These are phyloP conservation scores for Auxenochlorella pyrenoidosa DNA, from an alignment of 139 green algal genomes.

Conservation along the genomic window DNA sequence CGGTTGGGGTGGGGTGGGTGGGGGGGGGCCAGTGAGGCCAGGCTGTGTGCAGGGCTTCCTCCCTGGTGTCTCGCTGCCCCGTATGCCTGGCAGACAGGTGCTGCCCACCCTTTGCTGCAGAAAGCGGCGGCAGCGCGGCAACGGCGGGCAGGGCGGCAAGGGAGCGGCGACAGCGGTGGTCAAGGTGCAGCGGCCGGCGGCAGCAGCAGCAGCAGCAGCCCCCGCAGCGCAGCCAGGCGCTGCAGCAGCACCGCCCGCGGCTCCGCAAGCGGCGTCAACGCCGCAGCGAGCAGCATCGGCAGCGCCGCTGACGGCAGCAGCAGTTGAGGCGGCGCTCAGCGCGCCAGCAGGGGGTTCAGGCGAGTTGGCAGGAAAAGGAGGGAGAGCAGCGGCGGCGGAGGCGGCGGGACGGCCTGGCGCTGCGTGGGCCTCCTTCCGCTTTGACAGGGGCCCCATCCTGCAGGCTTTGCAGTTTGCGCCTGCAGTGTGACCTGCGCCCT, in stretches of 20 bases:
- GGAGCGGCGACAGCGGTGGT: background rate
- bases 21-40: too few species aligned
- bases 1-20: background rate
- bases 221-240: background rate
- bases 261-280: background rate
- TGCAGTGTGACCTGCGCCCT: background rate
- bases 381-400: background rate
- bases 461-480: background rate
- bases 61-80: background rate
- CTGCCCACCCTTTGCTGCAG: background rate
- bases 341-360: background rate
- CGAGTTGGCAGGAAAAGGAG: too few species aligned
- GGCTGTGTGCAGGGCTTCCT: background rate
- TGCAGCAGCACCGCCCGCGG: background rate
- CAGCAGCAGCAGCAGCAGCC: background rate
- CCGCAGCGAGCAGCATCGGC: background rate
- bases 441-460: background rate
- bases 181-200: background rate
- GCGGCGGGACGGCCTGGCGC: background rate
- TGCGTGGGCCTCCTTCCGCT: background rate
- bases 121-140: conserved; percentile 4
- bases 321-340: background rate
- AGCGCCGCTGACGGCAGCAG: background rate
- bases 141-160: background rate
- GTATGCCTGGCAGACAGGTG: too few species aligned